phyloP scores from a whole-genome alignment of 1,139 yeast genomes.

The Oligophagozyma castellii region DNA sequence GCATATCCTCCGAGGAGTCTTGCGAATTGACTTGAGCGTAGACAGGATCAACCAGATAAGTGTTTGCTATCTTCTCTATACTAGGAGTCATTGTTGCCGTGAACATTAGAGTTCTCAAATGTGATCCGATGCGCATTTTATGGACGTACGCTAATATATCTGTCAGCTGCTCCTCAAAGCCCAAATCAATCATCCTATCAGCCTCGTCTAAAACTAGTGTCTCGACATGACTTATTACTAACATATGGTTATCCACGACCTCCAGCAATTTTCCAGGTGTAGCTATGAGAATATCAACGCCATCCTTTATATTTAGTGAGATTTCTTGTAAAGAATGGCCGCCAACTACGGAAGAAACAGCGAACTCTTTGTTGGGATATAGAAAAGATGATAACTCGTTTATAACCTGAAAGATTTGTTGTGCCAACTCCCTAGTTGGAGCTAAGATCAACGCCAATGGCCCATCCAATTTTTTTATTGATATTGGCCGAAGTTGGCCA shows the following conservation, averaged over 20 bases:
- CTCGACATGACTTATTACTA: constrained; percentile 48
- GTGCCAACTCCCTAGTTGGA: constrained; percentile 89
- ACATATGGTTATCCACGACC: constrained; percentile 51
- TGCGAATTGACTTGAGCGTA: constrained; percentile 53
- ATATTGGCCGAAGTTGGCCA: constrained; percentile 24
- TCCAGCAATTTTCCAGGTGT: constrained; percentile 90
- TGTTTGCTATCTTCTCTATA: constrained; percentile 50
- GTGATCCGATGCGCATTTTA: constrained; percentile 29
- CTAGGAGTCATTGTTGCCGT: constrained; percentile 83
- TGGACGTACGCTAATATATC: constrained; percentile 32
- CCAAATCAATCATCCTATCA: constrained; percentile 89
- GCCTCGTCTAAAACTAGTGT: constrained; percentile 84
- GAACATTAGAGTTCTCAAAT: constrained; percentile 66
- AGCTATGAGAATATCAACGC: constrained; percentile 76
- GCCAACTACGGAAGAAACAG: constrained; percentile 65
- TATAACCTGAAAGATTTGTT: constrained; percentile 64
- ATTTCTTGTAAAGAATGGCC: constrained; percentile 81
- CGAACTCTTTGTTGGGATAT: constrained; percentile 25
- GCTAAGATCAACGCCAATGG: constrained; percentile 61
- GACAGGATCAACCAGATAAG: constrained; percentile 49
- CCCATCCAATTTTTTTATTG: constrained; percentile 36
- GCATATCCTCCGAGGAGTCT: constrained; percentile 35
- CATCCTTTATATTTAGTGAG: constrained; percentile 41
- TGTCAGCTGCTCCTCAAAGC: constrained; percentile 72
- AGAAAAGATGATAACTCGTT: constrained; percentile 28